Base-by-base conservation (phyloP, 2,329 filamentous ascomycete species). In the Furcasterigmium furcatum region DNA sequence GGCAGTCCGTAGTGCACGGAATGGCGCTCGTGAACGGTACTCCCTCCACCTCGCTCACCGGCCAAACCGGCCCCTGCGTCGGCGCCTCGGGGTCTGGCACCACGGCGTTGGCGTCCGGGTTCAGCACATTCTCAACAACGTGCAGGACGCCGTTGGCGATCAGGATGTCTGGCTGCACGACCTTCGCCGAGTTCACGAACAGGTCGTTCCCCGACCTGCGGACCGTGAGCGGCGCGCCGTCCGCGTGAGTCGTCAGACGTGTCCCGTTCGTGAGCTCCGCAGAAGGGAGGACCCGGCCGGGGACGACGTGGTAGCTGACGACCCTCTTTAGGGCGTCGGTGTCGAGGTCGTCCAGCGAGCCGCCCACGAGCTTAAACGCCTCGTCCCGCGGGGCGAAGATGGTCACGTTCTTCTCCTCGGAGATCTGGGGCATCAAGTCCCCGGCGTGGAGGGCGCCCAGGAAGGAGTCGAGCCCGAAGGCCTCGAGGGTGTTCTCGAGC, bases 131-230 rank as follows among this genome's bases (percentile, higher is more conserved):
- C 56, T 84, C 79, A 46, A 82, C 68, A 38, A 82, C 65, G 58
- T 83, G 80, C 18, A 81, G 60, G 41, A 82, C 76, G 32, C 79
- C 79, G 54, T 82, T 82, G 45, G 74, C 71, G 38, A 79, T 59
- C 14, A 83, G 63, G 25, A 79, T 69, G 52, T 82, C 76, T 1
- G 72, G 64, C 48, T 70, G 64, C n/a, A 76, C 61, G 20, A 83
- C 64, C 54, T 73, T 68, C 4, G 77, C 77, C n/a, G 70, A 67
- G 65, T 80, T 77, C 53, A 78, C 61, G 50, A 67, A 77, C 56
- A 71, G 76, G 50, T 69, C 68, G 43, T 70, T 67, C 20, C 67
- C 70, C 7, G 63, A 58, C 39, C 67, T 64, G 12, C 65, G 62
- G 14, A 75, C 56, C 19, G 56, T 62, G 20, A 79, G 54, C 1